Percentiles rank a stretch among this genome's conserved stretches.
phyloP scores from a whole-genome alignment of 768 basidiomycete genomes.

The Lactifluus echinatus region DNA sequence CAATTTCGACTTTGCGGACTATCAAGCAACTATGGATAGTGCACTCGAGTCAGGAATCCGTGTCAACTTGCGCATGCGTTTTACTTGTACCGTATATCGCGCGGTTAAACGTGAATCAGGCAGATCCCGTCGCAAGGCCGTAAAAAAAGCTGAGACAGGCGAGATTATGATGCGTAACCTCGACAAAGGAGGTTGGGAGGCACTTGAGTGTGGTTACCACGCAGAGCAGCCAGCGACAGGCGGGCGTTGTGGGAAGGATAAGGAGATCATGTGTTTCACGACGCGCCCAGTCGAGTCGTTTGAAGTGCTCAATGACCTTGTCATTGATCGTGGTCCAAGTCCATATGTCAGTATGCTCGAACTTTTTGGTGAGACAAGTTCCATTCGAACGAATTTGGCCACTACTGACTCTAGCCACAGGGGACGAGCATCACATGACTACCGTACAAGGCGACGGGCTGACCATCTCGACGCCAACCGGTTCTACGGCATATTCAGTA shows the following conservation, averaged over 20 bases:
- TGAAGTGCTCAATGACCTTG: constrained; percentile 92
- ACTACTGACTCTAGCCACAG: constrained; percentile 34
- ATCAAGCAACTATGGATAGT: constrained; percentile 77
- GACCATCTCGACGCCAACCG: constrained; percentile 91
- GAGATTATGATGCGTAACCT: constrained; percentile 96
- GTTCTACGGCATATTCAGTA: constrained; percentile 97
- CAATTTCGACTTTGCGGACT: constrained; percentile 88
- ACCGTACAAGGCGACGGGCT: constrained; percentile 98
- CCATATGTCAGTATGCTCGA: constrained; percentile 95
- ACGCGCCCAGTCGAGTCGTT: constrained; percentile 94
- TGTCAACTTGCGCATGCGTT: constrained; percentile 97
- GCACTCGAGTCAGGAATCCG: constrained; percentile 89
- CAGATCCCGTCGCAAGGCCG: constrained; percentile 58
- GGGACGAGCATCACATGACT: constrained; percentile 98
- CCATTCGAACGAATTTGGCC: background rate
- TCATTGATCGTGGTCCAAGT: constrained; percentile 96
- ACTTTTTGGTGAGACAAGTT: constrained; percentile 73
- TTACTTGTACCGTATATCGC: constrained; percentile 97
- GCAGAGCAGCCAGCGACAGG: constrained; percentile 35
- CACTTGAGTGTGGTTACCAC: constrained; percentile 74
- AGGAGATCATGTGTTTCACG: constrained; percentile 96
- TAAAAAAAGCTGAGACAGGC: constrained; percentile 89
- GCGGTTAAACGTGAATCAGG: constrained; percentile 66
- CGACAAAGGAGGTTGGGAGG: constrained; percentile 91
- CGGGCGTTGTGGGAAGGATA: constrained; percentile 58